phyloP scores from a whole-genome alignment of 139 green algal genomes.

The Raphidocelis subcapitata region DNA sequence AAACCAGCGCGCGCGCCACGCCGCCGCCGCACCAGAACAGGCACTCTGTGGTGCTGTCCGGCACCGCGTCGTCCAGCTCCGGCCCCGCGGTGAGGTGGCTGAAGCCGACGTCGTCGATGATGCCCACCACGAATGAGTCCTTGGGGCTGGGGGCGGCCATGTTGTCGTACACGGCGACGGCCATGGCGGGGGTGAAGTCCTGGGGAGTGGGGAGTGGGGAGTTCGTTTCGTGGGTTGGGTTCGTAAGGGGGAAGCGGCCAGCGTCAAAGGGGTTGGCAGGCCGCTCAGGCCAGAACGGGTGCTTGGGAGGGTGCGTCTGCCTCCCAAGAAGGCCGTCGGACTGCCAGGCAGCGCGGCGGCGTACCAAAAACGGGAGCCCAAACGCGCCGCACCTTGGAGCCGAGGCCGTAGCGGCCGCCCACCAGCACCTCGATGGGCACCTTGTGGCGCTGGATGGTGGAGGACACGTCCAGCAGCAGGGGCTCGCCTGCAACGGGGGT shows the following conservation, averaged over 20 bases:
- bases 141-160: constrained; percentile 32
- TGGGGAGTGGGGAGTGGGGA: too few relatives aligned
- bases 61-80: constrained; percentile 41
- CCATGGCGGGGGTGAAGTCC: constrained; percentile 60
- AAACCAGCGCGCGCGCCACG: too few relatives aligned
- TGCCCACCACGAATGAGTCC: constrained; percentile 40
- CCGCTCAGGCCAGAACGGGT: too few relatives aligned
- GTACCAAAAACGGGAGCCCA: too few relatives aligned
- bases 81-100: constrained; percentile 24
- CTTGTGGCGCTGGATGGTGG: too few relatives aligned
- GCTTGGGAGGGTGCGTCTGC: too few relatives aligned
- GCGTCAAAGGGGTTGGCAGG: too few relatives aligned
- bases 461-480: constrained; percentile 35
- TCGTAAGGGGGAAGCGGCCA: too few relatives aligned
- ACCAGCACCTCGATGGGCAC: constrained; percentile 13
- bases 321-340: too few relatives aligned
- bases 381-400: constrained; percentile 33
- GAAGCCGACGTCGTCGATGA: constrained; percentile 51
- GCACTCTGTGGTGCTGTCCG: constrained; percentile 50
- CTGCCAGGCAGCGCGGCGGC: too few relatives aligned
- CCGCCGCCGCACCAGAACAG: constrained; percentile 37
- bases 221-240: too few relatives aligned
- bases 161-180: constrained; percentile 52
- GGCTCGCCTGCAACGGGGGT: too few relatives aligned
- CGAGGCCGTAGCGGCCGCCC: constrained; percentile 58